phyloP scores from a whole-genome alignment of 805 yeast genomes.

The Wickerhamomyces queroliae region DNA sequence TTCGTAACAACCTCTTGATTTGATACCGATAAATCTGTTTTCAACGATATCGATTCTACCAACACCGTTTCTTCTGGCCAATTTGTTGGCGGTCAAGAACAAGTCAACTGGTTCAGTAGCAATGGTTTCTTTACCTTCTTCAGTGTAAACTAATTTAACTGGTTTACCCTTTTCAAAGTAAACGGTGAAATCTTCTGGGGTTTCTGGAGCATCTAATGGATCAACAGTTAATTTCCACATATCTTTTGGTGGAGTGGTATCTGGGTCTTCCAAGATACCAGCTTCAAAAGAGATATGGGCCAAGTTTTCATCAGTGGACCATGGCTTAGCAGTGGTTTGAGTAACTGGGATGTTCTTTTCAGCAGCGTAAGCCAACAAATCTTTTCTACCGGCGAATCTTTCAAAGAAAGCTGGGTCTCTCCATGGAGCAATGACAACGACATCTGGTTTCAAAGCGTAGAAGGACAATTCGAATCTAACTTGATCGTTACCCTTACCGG shows the following conservation, averaged over 20 bases:
- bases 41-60: slow-evolving; percentile 99
- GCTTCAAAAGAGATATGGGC: slow-evolving; percentile 99
- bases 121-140: slow-evolving; percentile 47
- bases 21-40: slow-evolving; percentile 97
- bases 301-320: slow-evolving; percentile 99
- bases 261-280: slow-evolving; percentile 98
- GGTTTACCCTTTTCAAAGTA: slow-evolving; percentile 87
- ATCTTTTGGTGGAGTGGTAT: slow-evolving; percentile 98
- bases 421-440: slow-evolving; percentile 98
- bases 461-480: slow-evolving; percentile 96
- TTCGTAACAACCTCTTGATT: slow-evolving; percentile 99
- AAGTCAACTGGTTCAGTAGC: slow-evolving; percentile 88
- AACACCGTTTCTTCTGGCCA: slow-evolving; percentile 99
- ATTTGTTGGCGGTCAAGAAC: slow-evolving; percentile 85
- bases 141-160: slow-evolving; percentile 61
- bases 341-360: slow-evolving; percentile 89
- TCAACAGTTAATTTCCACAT: slow-evolving; percentile 99
- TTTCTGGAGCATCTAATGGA: slow-evolving; percentile 91
- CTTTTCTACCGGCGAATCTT: slow-evolving; percentile 97
- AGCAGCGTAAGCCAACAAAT: slow-evolving; percentile 89
- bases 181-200: slow-evolving; percentile 84
- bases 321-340: slow-evolving; percentile 98
- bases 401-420: slow-evolving; percentile 93
- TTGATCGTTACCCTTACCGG: slow-evolving; percentile 99
- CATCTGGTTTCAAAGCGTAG: slow-evolving; percentile 97